Evolutionary conservation across 2,329 filamentous ascomycete genomes (phyloP), one percentile per base, ranked within the genome.

Genomic region (Exophiala mesophila): DNA sequence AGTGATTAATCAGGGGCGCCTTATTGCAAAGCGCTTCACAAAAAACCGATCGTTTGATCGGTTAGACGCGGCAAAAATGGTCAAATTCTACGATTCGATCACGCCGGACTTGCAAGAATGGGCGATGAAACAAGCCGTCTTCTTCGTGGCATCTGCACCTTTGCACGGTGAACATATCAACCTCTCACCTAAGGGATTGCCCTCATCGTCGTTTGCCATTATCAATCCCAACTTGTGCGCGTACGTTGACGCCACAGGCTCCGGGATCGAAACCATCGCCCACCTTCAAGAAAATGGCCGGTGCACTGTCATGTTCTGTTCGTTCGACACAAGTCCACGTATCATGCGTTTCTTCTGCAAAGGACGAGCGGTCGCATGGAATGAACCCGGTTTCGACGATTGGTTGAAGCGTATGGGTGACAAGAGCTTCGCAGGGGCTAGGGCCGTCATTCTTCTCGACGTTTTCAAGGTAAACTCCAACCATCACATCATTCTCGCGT

Each of bases 281-380:
- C 84, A 88, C 56, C 63, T 85, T 9, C 80, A 85, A 58, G 84
- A 89, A 59, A 88, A 88, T 55, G 82, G 80, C 19, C 76, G 85
- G 9, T 72, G 84, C 10, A 87, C 83, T 5, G 64, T 88, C 56
- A 80, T 88, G 72, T 87, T 88, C 64, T 82, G 76, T 60, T 79
- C 75, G 18, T 83, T 83, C 49, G 77, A 74, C 1, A 49, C 65
- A 3, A 57, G 64, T 0, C 80, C 81, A 12, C 69, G 77, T 40
- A 84, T 85, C 55, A 59, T 83, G 59, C 67, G 82, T 3, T 68
- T 83, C 36, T 85, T 82, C 59, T 83, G 80, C 59, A 70, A 56
- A 2, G 75, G 74, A 3, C 60, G 58, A 5, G 73, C 83, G 6
- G 63, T 83, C 3, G 80, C 85, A 59, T 76, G 70, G 62, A 73